phyloP scores from a whole-genome alignment of 2,329 filamentous ascomycete genomes.

The Paracamarosporium sp. region DNA sequence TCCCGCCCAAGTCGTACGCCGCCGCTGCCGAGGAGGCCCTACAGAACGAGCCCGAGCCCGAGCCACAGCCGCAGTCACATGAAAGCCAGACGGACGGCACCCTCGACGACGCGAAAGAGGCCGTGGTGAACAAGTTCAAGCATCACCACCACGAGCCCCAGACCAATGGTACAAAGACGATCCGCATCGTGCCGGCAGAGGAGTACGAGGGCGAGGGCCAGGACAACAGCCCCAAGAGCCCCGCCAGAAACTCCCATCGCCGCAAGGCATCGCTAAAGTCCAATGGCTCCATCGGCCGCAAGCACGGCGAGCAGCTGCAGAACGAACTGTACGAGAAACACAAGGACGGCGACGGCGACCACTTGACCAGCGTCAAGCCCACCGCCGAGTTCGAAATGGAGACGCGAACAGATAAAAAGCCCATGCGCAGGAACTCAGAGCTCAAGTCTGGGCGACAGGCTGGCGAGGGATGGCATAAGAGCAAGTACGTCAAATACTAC shows the following conservation, averaged over 20 bases:
- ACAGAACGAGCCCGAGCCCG: conserved; percentile 7
- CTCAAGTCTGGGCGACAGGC: conserved; percentile 60
- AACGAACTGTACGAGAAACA: conserved; percentile 53
- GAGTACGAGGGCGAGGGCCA: conserved; percentile 40
- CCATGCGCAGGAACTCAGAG: conserved; percentile 44
- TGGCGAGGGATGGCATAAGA: conserved; percentile 60
- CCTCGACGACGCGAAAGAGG: neutral
- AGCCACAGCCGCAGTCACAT: conserved; percentile 26
- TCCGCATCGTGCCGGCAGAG: conserved; percentile 13
- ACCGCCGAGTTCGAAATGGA: conserved; percentile 46
- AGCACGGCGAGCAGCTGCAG: conserved; percentile 32
- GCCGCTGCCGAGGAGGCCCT: conserved; percentile 48
- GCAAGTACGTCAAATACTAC: conserved; percentile 46
- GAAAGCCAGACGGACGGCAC: conserved; percentile 21
- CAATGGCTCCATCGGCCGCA: conserved; percentile 36
- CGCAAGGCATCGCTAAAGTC: conserved; percentile 39
- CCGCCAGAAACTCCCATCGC: conserved; percentile 31
- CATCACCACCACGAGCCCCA: conserved; percentile 16
- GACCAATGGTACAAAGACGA: conserved; percentile 20
- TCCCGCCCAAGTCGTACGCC: conserved; percentile 53
- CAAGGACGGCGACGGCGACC: conserved; percentile 52
- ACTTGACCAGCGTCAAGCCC: conserved; percentile 54
- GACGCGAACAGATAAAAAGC: conserved; percentile 37
- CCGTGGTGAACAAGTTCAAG: conserved; percentile 13
- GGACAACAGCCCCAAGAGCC: conserved; percentile 42